Evolutionary conservation across 148 eudicot species (phyloP).

Genomic region (Chenopodium album): DNA sequence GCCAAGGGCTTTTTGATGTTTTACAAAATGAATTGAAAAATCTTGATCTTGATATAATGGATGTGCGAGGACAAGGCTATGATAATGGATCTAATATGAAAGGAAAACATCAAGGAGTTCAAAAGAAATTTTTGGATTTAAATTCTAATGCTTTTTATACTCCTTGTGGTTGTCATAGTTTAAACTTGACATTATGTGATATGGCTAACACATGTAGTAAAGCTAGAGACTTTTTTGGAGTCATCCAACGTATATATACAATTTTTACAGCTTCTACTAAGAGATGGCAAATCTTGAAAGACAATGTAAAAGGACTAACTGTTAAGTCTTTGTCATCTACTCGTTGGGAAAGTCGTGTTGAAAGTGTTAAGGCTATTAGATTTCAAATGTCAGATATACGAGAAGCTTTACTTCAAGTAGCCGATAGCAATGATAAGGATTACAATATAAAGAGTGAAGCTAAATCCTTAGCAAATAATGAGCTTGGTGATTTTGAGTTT

Average conservation of each 20-base stretch:
- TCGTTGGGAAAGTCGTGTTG: slow-evolving; percentile 30
- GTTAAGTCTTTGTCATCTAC: slow-evolving; percentile 29
- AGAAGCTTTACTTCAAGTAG: slow-evolving; percentile 23
- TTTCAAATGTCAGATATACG: slow-evolving; percentile 20
- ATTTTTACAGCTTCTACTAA: slow-evolving; percentile 36
- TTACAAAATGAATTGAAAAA: neutral
- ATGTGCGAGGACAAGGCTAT: slow-evolving; percentile 15
- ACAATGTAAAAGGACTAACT: slow-evolving; percentile 12
- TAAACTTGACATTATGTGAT: slow-evolving; percentile 30
- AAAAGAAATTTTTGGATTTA: neutral
- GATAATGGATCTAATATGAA: slow-evolving; percentile 14
- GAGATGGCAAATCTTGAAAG: slow-evolving; percentile 29
- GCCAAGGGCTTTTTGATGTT: slow-evolving; percentile 7
- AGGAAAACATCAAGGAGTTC: neutral
- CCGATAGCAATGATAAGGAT: slow-evolving; percentile 6
- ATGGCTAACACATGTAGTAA: slow-evolving; percentile 28
- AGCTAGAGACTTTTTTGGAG: slow-evolving; percentile 28
- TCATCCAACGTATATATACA: slow-evolving; percentile 28
- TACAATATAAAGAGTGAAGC: slow-evolving; percentile 22
- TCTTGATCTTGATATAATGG: slow-evolving; percentile 11
- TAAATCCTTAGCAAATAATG: slow-evolving; percentile 19
- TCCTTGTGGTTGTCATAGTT: slow-evolving; percentile 5
- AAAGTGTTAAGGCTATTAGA: slow-evolving; percentile 31
- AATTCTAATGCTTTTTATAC: neutral
- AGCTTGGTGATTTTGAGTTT: slow-evolving; percentile 28